A percentile compares a stretch with the other conserved stretches of the same genome.
These are phyloP conservation scores for Andrographis paniculata DNA, from an alignment of 305 asterid species.

Conservation along the genomic window DNA sequence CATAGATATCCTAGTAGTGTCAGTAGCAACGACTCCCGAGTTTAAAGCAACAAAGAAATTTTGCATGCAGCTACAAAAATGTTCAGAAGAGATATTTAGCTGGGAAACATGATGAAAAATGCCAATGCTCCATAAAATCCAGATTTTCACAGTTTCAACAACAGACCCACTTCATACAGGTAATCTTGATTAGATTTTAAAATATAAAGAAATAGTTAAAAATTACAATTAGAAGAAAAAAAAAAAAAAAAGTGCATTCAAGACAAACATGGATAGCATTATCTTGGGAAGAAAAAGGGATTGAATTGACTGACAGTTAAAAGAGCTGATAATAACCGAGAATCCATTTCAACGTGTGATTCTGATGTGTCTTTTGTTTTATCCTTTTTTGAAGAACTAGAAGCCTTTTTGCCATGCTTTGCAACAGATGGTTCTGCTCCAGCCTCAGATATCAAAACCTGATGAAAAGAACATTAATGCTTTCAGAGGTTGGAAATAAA, in stretches of 20 bases:
- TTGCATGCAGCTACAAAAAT: background rate
- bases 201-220: constrained; percentile 2
- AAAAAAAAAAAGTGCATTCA: too few relatives aligned
- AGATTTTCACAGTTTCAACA: background rate
- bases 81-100: background rate
- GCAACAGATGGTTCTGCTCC: constrained; percentile 26
- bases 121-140: background rate
- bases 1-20: background rate
- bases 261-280: constrained; percentile 3
- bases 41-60: background rate
- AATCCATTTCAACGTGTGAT: constrained; percentile 84
- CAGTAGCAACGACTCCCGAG: background rate
- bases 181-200: background rate
- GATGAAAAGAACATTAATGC: constrained; percentile 18
- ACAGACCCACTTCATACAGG: background rate
- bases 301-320: constrained; percentile 48
- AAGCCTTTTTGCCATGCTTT: constrained; percentile 30
- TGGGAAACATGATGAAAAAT: background rate
- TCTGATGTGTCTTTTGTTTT: constrained; percentile 34
- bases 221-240: too few relatives aligned
- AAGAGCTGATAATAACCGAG: constrained; percentile 81
- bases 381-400: constrained; percentile 36
- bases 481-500: background rate
- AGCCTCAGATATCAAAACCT: constrained; percentile 80
- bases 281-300: constrained; percentile 16